Evolutionary conservation across 768 basidiomycete genomes (phyloP), one percentile per base, ranked within the genome.

Genomic region (Termitomyces sp.): DNA sequence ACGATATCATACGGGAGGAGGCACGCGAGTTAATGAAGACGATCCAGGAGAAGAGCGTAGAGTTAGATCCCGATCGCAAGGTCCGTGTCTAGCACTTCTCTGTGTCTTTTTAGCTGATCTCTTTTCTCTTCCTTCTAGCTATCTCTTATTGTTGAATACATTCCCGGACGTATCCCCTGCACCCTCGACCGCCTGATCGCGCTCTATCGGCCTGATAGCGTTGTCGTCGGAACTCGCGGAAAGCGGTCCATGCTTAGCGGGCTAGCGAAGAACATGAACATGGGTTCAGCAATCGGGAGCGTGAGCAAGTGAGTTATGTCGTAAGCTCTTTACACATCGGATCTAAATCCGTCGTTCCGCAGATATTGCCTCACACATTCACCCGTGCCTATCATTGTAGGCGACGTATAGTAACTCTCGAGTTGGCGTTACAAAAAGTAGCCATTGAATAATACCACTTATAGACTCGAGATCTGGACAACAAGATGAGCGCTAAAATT

Each of bases 301-400:
- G 74, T 83, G 22, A 81, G 79, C 76, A 80, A 80, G 73, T 79
- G 60, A 39, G 61, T 59, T 7, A 14, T 53, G 12, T 18, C 13
- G 4, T 8, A 8, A 30, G 14, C 0, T 36, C 14, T 8, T 20
- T 20, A 5, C 30, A 5, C 1, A 4, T 10, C 12, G 22, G 8
- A 33, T 18, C 32, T 43, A 27, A 56, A 24, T 10, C 3, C 10
- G 39, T 27, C 5, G 45, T 55, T 12, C 37, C 36, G 50, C 59
- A 89, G 86, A 63, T 90, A 92, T 68, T 93, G 91, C 61, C 83
- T 97, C 43, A 88, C 90, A 18, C 94, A 92, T 67, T 95, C 93
- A 0, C 94, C 96, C 1, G 93, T 99, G 0, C 96, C 96, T 2
- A 91, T 97, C 64, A 94, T 98, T 61, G 96, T 98, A 85, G n/a